These are phyloP conservation scores for Saccharomyces hybrid DNA, from an alignment of 1,139 yeast genomes.

Conservation along the genomic window DNA sequence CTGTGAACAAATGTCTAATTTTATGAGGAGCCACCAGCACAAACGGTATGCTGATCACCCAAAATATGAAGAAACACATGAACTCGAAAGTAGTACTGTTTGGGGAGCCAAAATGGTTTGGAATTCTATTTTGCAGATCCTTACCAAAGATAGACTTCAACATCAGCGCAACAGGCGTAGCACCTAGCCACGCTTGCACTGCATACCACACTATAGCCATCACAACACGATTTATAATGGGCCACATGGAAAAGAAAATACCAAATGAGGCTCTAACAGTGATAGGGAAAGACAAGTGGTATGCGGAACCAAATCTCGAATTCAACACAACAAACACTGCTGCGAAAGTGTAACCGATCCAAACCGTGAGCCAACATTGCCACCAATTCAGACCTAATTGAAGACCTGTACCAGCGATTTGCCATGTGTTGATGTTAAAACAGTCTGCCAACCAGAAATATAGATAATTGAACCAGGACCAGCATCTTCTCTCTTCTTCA, in stretches of 20 bases:
- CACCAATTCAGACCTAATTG: constrained; percentile 73
- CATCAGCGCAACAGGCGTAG: constrained; percentile 71
- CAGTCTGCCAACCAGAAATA: constrained; percentile 82
- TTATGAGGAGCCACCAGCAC: constrained; percentile 77
- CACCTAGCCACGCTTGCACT: constrained; percentile 76
- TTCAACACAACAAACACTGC: constrained; percentile 55
- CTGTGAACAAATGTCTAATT: constrained; percentile 70
- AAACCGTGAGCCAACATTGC: constrained; percentile 80
- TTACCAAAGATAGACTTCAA: constrained; percentile 60
- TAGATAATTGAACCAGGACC: constrained; percentile 76
- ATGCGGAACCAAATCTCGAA: constrained; percentile 64
- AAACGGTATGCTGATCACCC: constrained; percentile 69
- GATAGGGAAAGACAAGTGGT: constrained; percentile 74
- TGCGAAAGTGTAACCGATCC: constrained; percentile 60
- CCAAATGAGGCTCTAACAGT: constrained; percentile 69
- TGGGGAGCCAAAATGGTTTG: constrained; percentile 39
- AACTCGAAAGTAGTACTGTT: constrained; percentile 57
- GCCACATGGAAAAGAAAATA: constrained; percentile 72
- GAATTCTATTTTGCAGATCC: constrained; percentile 45
- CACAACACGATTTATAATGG: constrained; percentile 67
- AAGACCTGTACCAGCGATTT: constrained; percentile 79
- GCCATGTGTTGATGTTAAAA: constrained; percentile 84
- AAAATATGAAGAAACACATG: constrained; percentile 66
- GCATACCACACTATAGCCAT: constrained; percentile 84
- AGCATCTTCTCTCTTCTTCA: constrained; percentile 49